phyloP scores from a whole-genome alignment of 768 basidiomycete species.

The Boletus tylopilopsis region DNA sequence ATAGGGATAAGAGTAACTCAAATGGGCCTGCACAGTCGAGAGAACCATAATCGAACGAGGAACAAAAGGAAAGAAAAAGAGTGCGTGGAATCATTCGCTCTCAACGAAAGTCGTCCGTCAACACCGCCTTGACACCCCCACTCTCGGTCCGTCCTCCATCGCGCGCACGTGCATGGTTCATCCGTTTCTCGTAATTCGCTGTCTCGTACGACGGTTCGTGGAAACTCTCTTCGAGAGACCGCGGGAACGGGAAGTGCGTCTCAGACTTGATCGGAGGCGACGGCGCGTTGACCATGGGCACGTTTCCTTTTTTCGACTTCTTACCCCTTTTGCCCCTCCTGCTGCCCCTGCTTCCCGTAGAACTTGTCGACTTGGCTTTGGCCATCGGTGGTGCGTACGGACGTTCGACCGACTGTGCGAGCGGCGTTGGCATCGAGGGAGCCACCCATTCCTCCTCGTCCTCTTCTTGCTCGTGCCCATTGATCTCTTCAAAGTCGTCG shows the following conservation, averaged over 20 bases:
- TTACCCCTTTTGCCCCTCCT: conserved; percentile 33
- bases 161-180: conserved; percentile 70
- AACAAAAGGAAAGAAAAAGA: conserved; percentile 1
- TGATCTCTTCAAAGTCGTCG: conserved; percentile 28
- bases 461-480: conserved; percentile 29
- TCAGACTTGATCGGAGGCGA: conserved; percentile 26
- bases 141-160: conserved; percentile 85
- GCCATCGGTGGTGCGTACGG: conserved; percentile 27
- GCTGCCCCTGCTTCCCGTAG: conserved; percentile 23
- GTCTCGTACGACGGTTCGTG: conserved; percentile 20
- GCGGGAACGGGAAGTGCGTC: conserved; percentile 64
- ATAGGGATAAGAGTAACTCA: conserved; percentile 6
- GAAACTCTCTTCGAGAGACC: conserved; percentile 41
- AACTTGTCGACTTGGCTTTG: conserved; percentile 25
- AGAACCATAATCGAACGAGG: conserved; percentile 10
- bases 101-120: conserved; percentile 40
- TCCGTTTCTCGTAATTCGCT: conserved; percentile 43
- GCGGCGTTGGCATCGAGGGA: conserved; percentile 47
- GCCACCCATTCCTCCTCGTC: conserved; percentile 66
- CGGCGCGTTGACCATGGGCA: conserved; percentile 39
- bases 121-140: conserved; percentile 75
- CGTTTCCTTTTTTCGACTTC: conserved; percentile 33
- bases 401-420: conserved; percentile 22
- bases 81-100: conserved; percentile 1
- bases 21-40: conserved; percentile 7